A percentile compares a stretch with the other conserved stretches of the same genome.
Evolutionary conservation across 257 asterid genomes (phyloP).

Genomic region (Solanum raphanifolium): DNA sequence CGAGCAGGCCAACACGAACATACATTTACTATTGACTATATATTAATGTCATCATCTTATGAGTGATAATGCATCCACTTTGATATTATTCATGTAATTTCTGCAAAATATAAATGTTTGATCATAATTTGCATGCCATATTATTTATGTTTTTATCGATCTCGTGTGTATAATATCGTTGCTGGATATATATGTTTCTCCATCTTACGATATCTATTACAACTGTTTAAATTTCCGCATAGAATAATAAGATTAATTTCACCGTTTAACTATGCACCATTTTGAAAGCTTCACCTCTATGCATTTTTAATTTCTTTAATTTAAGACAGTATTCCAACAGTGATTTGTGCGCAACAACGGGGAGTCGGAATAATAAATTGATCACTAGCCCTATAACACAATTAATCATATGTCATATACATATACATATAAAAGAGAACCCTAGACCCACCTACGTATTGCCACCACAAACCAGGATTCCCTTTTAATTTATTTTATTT

Average conservation of each 20-base stretch:
- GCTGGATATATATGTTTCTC: background rate
- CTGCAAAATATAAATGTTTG: background rate
- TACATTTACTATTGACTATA: background rate
- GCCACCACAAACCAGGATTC: rapidly evolving
- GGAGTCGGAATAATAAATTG: too few species aligned
- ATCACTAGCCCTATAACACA: too few species aligned
- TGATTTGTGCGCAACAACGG: too few species aligned
- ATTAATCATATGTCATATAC: too few species aligned
- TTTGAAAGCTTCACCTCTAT: too few species aligned
- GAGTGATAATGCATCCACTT: background rate
- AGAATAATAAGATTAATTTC: too few species aligned
- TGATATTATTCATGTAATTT: background rate
- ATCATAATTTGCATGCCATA: background rate
- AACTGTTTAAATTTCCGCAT: background rate
- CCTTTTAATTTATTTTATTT: too few species aligned
- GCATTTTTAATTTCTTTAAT: too few species aligned
- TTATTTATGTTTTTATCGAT: background rate
- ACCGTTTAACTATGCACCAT: too few species aligned
- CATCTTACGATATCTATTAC: background rate
- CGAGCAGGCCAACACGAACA: background rate
- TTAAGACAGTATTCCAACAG: too few species aligned
- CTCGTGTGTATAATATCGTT: background rate
- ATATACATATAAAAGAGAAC: too few species aligned
- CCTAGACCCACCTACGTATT: rapidly evolving
- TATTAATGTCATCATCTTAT: background rate